phyloP scores from a whole-genome alignment of 108 stramenopile species.

The Aurantiochytrium sp. region DNA sequence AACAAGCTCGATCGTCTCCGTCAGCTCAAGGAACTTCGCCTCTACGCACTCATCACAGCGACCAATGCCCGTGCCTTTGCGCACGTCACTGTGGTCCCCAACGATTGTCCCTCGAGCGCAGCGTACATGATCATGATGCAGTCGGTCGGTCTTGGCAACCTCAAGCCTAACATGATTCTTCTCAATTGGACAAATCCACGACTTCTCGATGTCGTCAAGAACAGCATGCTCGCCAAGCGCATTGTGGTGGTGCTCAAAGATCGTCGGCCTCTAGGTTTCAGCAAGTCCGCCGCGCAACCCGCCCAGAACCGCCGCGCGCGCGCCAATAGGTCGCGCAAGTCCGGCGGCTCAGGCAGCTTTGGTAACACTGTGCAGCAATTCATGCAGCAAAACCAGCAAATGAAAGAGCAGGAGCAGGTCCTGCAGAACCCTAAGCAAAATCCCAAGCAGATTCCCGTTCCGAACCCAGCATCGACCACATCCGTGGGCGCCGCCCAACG shows the following conservation, averaged over 20 bases:
- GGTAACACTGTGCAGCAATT: background rate
- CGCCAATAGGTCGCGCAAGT: background rate
- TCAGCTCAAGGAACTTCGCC: background rate
- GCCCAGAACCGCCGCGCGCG: background rate
- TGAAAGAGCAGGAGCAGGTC: too few species aligned
- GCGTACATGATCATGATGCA: conserved; percentile 3
- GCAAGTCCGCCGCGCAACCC: background rate
- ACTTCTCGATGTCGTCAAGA: background rate
- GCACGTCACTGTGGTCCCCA: background rate
- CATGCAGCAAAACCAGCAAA: too few species aligned
- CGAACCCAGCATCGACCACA: too few species aligned
- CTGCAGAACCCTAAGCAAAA: too few species aligned
- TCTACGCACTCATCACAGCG: background rate
- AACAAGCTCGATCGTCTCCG: background rate
- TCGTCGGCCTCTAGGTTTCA: background rate
- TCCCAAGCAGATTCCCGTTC: too few species aligned
- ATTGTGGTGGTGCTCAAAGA: background rate
- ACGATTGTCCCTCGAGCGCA: background rate
- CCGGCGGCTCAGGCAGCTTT: background rate
- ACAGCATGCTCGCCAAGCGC: background rate
- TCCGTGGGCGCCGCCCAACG: background rate
- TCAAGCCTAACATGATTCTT: background rate
- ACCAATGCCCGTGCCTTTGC: background rate
- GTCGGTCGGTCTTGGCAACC: background rate
- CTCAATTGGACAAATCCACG: background rate